phyloP scores from a whole-genome alignment of 139 green algal genomes.

The Spirogloea muscicola region DNA sequence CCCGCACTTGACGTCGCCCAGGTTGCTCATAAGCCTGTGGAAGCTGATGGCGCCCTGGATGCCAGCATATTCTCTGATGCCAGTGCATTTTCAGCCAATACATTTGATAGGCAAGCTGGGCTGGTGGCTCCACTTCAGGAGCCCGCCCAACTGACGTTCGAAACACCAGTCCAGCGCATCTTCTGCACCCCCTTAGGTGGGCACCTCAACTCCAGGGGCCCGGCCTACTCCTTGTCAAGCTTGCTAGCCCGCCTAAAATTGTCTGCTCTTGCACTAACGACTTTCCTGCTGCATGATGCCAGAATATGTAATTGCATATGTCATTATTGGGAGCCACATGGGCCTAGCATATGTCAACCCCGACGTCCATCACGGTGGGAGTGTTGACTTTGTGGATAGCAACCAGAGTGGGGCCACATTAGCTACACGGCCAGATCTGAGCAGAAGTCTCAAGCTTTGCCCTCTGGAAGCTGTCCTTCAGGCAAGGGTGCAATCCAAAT shows the following conservation, averaged over 20 bases:
- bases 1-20: neutral
- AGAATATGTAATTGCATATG: no score
- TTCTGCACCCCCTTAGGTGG: slow-evolving; percentile 32
- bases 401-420: neutral
- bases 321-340: slow-evolving; percentile 33
- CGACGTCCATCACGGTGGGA: slow-evolving; percentile 4
- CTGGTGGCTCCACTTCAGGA: no score
- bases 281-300: no score
- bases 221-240: no score
- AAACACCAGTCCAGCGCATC: slow-evolving; percentile 40
- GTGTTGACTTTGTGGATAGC: slow-evolving; percentile 6
- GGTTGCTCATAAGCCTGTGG: no score
- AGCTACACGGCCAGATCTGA: neutral
- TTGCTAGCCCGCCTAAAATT: no score
- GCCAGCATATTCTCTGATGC: no score
- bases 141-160: slow-evolving; percentile 20
- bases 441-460: slow-evolving; percentile 14
- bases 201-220: neutral
- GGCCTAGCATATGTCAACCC: neutral
- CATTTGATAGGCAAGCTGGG: no score
- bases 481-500: no score
- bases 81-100: no score
- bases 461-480: slow-evolving; percentile 26
- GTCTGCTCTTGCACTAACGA: no score
- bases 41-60: no score